A percentile compares a stretch with the other conserved stretches of the same genome.
phyloP scores from a whole-genome alignment of 2,329 filamentous ascomycete species.

The Zymoseptoria tritici region DNA sequence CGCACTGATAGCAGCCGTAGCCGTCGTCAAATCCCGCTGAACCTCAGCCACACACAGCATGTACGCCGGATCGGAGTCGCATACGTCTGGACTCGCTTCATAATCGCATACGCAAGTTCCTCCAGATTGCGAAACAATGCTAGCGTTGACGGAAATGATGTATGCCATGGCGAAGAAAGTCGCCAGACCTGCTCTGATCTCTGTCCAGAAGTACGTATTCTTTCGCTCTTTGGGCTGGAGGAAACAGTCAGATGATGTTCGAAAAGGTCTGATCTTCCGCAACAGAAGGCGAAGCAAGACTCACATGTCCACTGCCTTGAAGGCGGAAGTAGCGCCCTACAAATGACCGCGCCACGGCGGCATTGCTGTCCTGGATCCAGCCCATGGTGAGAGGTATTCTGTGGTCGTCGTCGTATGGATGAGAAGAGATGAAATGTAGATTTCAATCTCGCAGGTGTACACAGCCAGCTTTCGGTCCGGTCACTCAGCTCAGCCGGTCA shows the following conservation, averaged over 20 bases:
- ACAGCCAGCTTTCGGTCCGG: background rate
- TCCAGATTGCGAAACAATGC: conserved; percentile 63
- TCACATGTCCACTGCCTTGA: conserved; percentile 73
- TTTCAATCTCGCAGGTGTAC: background rate
- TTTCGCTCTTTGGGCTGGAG: conserved; percentile 60
- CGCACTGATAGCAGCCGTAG: conserved; percentile 74
- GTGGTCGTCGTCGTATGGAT: background rate
- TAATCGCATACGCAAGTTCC: conserved; percentile 66
- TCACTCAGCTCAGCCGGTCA: background rate
- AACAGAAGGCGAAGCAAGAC: background rate
- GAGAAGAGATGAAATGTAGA: background rate
- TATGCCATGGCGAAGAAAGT: conserved; percentile 67
- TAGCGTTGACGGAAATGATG: conserved; percentile 59
- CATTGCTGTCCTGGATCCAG: conserved; percentile 23
- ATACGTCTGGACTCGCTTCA: conserved; percentile 42
- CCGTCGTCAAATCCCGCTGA: conserved; percentile 74
- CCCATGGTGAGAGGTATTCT: conserved; percentile 1
- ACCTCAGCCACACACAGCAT: conserved; percentile 54
- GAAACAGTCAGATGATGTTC: conserved; percentile 11
- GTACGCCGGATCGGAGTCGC: conserved; percentile 52
- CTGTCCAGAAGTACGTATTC: conserved; percentile 71
- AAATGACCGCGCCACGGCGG: conserved; percentile 54
- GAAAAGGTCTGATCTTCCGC: too few relatives aligned
- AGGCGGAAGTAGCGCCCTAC: conserved; percentile 71
- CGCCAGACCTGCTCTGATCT: conserved; percentile 73